Conservation (phyloP, 768 basidiomycete genomes). For the Tulasnella calospora region DNA sequence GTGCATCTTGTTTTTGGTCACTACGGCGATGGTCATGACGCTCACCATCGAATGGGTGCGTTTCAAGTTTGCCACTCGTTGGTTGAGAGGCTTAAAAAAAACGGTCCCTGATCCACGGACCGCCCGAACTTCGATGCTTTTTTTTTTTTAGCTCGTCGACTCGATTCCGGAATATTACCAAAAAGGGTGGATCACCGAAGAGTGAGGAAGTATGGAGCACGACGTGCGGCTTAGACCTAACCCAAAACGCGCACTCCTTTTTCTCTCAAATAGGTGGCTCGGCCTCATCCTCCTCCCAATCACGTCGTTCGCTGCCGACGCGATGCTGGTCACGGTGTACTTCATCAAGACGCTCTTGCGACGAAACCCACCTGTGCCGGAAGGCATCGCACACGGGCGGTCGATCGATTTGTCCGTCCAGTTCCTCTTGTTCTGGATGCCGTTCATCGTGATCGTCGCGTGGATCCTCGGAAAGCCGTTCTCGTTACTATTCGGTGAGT, state of each 20-base stretch:
- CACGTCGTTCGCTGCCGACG: slow-evolving; percentile 70
- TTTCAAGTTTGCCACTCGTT: slow-evolving; percentile 16
- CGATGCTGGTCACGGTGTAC: slow-evolving; percentile 53
- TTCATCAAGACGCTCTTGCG: slow-evolving; percentile 47
- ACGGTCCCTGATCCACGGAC: no score
- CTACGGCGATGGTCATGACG: slow-evolving; percentile 59
- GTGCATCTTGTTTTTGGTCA: slow-evolving; percentile 48
- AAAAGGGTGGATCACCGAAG: slow-evolving; percentile 44
- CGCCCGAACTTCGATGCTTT: no score
- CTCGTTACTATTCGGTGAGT: slow-evolving; percentile 60
- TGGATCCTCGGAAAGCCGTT: slow-evolving; percentile 64
- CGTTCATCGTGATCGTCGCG: slow-evolving; percentile 59
- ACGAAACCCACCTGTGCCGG: slow-evolving; percentile 42
- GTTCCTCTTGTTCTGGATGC: slow-evolving; percentile 76
- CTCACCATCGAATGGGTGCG: slow-evolving; percentile 66
- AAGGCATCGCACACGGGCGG: slow-evolving; percentile 57
- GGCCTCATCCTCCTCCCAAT: slow-evolving; percentile 67
- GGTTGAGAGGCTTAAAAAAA: no score
- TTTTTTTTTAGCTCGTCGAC: slow-evolving; percentile 55
- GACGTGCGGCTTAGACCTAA: neutral
- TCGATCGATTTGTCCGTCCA: slow-evolving; percentile 76
- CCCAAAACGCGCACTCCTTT: no score
- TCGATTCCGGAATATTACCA: slow-evolving; percentile 55
- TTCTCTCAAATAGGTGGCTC: slow-evolving; percentile 53
- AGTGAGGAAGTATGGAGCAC: slow-evolving; percentile 43